Evolutionary conservation across 345 rosid genomes (phyloP).

Genomic region (Brassica rapa): DNA sequence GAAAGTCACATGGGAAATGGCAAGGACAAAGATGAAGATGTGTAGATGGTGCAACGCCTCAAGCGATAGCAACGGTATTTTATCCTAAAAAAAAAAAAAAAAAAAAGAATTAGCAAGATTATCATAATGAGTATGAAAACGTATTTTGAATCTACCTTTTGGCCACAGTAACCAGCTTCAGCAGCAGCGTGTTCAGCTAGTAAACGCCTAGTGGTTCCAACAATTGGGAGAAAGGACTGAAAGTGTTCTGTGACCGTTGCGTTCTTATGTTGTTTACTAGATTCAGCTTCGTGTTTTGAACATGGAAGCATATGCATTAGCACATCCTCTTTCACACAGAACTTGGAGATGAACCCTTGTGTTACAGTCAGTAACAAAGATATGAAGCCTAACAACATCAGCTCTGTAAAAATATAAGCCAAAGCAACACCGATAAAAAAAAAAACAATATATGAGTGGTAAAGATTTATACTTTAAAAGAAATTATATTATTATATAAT

Average conservation of each 20-base stretch:
- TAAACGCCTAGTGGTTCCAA: slow-evolving; percentile 51
- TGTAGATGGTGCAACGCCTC: slow-evolving; percentile 75
- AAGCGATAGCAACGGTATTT: slow-evolving; percentile 58
- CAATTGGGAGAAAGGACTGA: slow-evolving; percentile 42
- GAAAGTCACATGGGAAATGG: slow-evolving; percentile 64
- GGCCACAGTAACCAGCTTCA: slow-evolving; percentile 53
- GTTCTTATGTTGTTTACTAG: slow-evolving; percentile 36
- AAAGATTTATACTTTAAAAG: not conserved
- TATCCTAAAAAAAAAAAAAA: slow-evolving; percentile 42
- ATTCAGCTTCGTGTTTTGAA: slow-evolving; percentile 10
- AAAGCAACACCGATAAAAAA: not conserved
- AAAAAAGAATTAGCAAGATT: not conserved
- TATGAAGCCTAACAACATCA: slow-evolving; percentile 80
- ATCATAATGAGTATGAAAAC: not conserved
- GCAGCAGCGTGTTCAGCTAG: slow-evolving; percentile 53
- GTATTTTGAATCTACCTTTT: slow-evolving; percentile 42
- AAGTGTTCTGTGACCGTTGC: slow-evolving; percentile 46
- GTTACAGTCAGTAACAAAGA: slow-evolving; percentile 63
- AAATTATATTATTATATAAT: no score
- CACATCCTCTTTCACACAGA: slow-evolving; percentile 45
- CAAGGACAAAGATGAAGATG: slow-evolving; percentile 70
- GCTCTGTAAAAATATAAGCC: slow-evolving; percentile 26
- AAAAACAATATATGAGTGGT: not conserved
- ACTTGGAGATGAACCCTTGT: slow-evolving; percentile 46
- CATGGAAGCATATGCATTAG: slow-evolving; percentile 54